A percentile compares a stretch with the other conserved stretches of the same genome.
Evolutionary conservation across 139 green algal genomes (phyloP).

Genomic region (Eudorina sp.): DNA sequence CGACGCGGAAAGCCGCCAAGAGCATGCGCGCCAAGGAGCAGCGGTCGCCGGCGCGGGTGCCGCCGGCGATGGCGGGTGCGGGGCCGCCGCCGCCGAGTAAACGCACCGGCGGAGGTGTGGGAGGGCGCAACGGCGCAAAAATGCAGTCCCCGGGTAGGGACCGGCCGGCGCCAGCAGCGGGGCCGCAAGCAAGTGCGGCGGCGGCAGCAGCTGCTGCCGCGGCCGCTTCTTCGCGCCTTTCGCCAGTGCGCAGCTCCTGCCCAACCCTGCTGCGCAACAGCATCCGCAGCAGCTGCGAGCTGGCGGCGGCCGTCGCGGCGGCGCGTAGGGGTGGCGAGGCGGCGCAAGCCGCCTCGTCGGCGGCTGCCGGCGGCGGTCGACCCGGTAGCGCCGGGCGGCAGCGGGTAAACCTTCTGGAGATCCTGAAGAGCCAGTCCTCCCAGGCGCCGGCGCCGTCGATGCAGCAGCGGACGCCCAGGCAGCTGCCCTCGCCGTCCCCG

Average conservation of each 20-base stretch:
- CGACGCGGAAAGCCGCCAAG: no score
- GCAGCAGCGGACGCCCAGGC: not conserved
- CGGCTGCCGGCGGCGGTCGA: not conserved
- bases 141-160: not conserved
- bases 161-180: not conserved
- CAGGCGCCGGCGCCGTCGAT: not conserved
- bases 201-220: not conserved
- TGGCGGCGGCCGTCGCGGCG: no score
- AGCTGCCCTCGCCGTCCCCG: not conserved
- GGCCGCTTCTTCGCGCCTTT: not conserved
- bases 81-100: not conserved
- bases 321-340: no score
- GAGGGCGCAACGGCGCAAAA: no score
- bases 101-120: no score
- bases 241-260: not conserved
- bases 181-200: not conserved
- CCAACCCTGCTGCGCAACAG: not conserved
- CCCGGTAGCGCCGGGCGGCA: not conserved
- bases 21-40: no score
- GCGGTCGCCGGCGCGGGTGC: no score
- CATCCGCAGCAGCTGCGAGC: not conserved
- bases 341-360: no score
- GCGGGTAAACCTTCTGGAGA: conserved; percentile 25
- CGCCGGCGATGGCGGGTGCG: not conserved
- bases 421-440: not conserved